A percentile compares a stretch with the other conserved stretches of the same genome.
These are phyloP conservation scores for Metarhizium sp. DNA, from an alignment of 2,329 filamentous ascomycete genomes.

Conservation along the genomic window DNA sequence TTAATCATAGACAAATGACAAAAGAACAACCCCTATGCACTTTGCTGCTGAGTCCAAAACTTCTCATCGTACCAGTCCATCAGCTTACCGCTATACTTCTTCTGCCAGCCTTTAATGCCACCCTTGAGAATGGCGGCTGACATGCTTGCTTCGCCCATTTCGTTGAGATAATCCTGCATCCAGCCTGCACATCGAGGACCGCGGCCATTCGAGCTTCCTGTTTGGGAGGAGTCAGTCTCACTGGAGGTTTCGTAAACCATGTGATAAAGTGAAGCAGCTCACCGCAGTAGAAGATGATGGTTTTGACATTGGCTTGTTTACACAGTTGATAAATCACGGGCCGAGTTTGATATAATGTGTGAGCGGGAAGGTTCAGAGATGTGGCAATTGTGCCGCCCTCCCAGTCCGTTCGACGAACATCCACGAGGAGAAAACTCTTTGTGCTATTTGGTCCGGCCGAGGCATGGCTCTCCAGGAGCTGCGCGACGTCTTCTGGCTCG, in stretches of 20 bases:
- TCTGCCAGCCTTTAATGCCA: constrained; percentile 48
- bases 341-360: constrained; percentile 42
- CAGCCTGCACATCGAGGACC: constrained; percentile 44
- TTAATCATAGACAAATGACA: not conserved
- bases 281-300: constrained; percentile 49
- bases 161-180: constrained; percentile 46
- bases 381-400: constrained; percentile 50
- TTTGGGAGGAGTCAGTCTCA: not conserved
- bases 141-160: constrained; percentile 32
- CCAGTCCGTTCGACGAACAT: constrained; percentile 44
- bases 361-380: constrained; percentile 49
- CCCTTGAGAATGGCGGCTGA: constrained; percentile 39
- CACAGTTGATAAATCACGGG: constrained; percentile 38
- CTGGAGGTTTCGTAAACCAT: not conserved
- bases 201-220: constrained; percentile 41
- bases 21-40: not conserved
- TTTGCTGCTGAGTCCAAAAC: constrained; percentile 17
- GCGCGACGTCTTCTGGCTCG: constrained; percentile 29
- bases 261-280: constrained; percentile 6
- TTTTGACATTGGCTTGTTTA: constrained; percentile 36
- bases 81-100: constrained; percentile 32
- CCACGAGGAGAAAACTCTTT: constrained; percentile 36
- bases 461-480: constrained; percentile 28
- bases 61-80: constrained; percentile 42
- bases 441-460: constrained; percentile 16